Conservation (phyloP, 768 basidiomycete genomes). For the Botryobasidium botryosum region DNA sequence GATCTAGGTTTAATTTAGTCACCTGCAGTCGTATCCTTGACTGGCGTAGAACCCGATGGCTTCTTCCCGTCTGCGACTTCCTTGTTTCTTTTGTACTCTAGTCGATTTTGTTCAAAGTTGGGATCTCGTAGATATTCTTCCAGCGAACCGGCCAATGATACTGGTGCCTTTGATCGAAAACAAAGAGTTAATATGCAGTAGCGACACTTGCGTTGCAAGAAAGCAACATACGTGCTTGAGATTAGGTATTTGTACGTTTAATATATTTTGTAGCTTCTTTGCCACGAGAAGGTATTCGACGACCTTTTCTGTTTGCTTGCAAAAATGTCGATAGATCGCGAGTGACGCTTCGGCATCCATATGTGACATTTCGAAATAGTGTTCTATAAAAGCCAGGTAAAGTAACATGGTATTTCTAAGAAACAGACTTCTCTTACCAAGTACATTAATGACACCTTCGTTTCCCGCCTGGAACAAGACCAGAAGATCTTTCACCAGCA, state of each 20-base stretch:
- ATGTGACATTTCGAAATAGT: conserved; percentile 97
- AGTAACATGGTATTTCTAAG: background rate
- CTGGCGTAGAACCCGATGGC: conserved; percentile 2
- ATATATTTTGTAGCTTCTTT: conserved; percentile 77
- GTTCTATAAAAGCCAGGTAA: conserved; percentile 32
- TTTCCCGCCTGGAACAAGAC: conserved; percentile 94
- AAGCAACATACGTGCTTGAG: conserved; percentile 46
- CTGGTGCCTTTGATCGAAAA: conserved; percentile 58
- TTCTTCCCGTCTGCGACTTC: conserved; percentile 34
- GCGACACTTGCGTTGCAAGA: background rate
- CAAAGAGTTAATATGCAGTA: conserved; percentile 1
- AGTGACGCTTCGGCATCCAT: conserved; percentile 79
- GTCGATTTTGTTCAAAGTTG: conserved; percentile 87
- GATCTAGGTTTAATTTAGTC: too few relatives aligned
- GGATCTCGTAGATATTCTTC: conserved; percentile 95
- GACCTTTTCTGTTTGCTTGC: conserved; percentile 74
- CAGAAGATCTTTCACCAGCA: conserved; percentile 92
- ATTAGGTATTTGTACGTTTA: conserved; percentile 89
- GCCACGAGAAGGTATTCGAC: conserved; percentile 88
- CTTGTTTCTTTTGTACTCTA: conserved; percentile 80
- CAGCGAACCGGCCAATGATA: conserved; percentile 80
- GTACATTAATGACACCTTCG: conserved; percentile 58
- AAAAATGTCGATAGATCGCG: conserved; percentile 81
- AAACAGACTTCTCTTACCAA: conserved; percentile 21
- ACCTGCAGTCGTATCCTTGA: background rate